Evolutionary conservation across 1,284 basidiomycete genomes (phyloP).

Genomic region (Tetrapyrgos nigripes): DNA sequence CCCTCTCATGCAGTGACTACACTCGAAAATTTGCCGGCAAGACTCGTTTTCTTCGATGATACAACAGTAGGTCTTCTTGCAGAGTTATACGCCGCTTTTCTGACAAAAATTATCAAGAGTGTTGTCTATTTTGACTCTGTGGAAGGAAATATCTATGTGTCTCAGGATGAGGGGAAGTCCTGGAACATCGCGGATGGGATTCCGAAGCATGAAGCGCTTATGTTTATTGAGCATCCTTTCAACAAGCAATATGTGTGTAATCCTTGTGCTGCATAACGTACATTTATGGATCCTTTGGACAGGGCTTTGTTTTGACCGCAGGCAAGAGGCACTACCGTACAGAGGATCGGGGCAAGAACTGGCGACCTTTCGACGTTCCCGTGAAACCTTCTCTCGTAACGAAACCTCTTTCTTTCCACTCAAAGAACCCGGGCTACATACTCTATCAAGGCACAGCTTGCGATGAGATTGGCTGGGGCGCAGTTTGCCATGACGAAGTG

Average conservation of each 20-base stretch:
- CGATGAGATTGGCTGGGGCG: conserved; percentile 63
- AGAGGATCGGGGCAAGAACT: conserved; percentile 83
- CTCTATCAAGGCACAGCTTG: conserved; percentile 87
- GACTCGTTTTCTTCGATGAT: conserved; percentile 94
- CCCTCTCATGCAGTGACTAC: conserved; percentile 49
- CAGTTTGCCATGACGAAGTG: conserved; percentile 83
- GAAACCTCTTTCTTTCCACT: conserved; percentile 85
- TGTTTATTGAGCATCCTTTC: conserved; percentile 90
- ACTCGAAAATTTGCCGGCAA: conserved; percentile 78
- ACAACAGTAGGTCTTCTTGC: conserved; percentile 63
- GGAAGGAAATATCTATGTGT: conserved; percentile 78
- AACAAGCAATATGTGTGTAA: conserved; percentile 74
- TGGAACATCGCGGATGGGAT: conserved; percentile 76
- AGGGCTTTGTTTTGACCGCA: conserved; percentile 87
- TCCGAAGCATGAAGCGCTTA: conserved; percentile 64
- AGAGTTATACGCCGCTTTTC: too few species aligned
- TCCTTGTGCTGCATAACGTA: not conserved
- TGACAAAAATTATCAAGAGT: conserved; percentile 48
- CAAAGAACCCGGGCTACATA: conserved; percentile 74
- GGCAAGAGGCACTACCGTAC: conserved; percentile 83
- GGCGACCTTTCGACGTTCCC: conserved; percentile 82
- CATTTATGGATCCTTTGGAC: conserved; percentile 5
- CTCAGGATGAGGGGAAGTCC: conserved; percentile 88
- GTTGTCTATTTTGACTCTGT: conserved; percentile 85
- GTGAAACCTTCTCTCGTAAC: conserved; percentile 62